Conservation (phyloP, 257 asterid genomes). For the Lithospermum erythrorhizon region DNA sequence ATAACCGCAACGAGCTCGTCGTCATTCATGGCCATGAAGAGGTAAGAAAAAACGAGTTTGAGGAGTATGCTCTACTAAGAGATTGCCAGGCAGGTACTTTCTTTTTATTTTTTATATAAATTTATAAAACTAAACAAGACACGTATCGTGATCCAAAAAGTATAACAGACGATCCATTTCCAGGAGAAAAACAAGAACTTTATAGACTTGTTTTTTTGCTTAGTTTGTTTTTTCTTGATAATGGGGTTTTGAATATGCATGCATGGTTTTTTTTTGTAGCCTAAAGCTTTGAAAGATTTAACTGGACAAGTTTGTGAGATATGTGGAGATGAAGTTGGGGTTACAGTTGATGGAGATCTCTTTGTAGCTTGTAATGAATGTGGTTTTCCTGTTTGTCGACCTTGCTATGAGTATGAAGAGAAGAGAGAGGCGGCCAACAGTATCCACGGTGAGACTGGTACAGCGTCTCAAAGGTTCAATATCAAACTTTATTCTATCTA, state of each 20-base stretch:
- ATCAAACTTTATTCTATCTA: background rate
- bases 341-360: conserved; percentile 82
- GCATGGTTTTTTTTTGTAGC: conserved; percentile 39
- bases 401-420: conserved; percentile 95
- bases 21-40: conserved; percentile 97
- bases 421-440: conserved; percentile 79
- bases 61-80: no score
- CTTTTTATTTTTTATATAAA: no score
- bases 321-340: conserved; percentile 86
- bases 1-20: conserved; percentile 87
- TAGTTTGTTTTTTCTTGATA: background rate
- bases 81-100: no score
- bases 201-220: no score
- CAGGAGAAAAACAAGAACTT: no score
- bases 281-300: conserved; percentile 71
- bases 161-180: no score
- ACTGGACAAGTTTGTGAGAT: conserved; percentile 94
- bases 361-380: conserved; percentile 93
- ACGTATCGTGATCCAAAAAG: no score
- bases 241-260: background rate
- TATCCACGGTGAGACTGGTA: conserved; percentile 97
- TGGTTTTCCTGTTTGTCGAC: conserved; percentile 92
- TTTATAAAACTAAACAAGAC: no score
- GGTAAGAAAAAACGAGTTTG: conserved; percentile 24
- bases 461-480: conserved; percentile 71